Percentiles rank a stretch among this genome's conserved stretches.
Evolutionary conservation across 257 asterid species (phyloP).

Genomic region (Knoxia roxburghii): DNA sequence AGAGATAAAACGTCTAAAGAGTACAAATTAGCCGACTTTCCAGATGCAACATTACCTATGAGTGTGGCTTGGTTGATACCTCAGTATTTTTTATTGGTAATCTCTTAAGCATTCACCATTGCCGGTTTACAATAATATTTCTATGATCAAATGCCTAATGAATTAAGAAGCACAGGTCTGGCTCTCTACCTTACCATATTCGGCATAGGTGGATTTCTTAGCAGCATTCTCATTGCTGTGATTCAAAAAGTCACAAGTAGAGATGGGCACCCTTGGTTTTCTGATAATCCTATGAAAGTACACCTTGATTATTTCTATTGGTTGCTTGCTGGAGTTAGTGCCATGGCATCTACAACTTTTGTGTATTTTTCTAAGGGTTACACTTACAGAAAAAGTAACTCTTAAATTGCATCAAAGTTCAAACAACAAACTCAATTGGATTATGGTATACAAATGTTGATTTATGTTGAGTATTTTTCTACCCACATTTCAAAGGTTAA

Average conservation of each 20-base stretch:
- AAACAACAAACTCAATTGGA: too few species aligned
- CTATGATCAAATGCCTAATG: conserved; percentile 8
- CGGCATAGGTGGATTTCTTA: conserved; percentile 9
- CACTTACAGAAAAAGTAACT: not conserved
- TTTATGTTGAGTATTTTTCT: too few species aligned
- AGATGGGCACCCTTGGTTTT: conserved; percentile 7
- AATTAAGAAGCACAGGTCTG: conserved; percentile 10
- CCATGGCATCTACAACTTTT: not conserved
- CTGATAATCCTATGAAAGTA: conserved; percentile 5
- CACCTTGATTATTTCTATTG: conserved; percentile 20
- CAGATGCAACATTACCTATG: not conserved
- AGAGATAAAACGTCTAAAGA: not conserved
- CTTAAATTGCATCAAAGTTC: too few species aligned
- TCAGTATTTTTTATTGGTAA: not conserved
- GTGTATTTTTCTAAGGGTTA: conserved; percentile 4
- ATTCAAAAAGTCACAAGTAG: conserved; percentile 10
- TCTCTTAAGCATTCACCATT: conserved; percentile 1
- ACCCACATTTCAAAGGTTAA: too few species aligned
- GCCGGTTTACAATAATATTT: conserved; percentile 12
- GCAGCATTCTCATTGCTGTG: conserved; percentile 2
- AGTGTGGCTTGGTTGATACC: conserved; percentile 3
- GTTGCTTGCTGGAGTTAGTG: conserved; percentile 16
- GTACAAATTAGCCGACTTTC: too few species aligned
- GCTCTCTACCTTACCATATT: conserved; percentile 6
- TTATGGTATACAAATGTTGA: too few species aligned